Evolutionary conservation across 768 basidiomycete genomes (phyloP), one percentile per base, ranked within the genome.

Genomic region (Tulasnella sp.): DNA sequence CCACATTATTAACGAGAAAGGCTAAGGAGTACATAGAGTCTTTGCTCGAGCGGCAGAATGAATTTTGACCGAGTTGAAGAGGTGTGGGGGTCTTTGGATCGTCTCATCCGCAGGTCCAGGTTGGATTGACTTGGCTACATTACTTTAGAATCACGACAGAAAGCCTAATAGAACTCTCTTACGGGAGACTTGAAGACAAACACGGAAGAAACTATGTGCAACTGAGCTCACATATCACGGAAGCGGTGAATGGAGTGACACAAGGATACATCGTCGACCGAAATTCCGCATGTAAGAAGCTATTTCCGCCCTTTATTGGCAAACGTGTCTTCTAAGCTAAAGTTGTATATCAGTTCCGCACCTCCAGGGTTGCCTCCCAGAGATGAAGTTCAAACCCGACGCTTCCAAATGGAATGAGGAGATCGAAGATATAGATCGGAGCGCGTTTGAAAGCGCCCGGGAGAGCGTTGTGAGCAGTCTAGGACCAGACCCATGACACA

Each of bases 361-460:
- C 34, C 27, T 77, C 39, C 76, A 52, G 31, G 36, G 34, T 14
- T 77, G 76, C 52, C 36, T 77, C n/a, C 76, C 52, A 1, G 76
- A 52, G 4, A 42, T 56, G 27, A 24, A 42, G 18, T 77, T 77
- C 31, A 77, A 77, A 27, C 76, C 34, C 1, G 52, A 77, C 21
- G 76, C 76, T 14, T 5, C 44, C 24, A 31, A 68, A 34, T 52
- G 34, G 46, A 58, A 77, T 9, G 18, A 36, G 34, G 74, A 44
- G 19, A 40, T 46, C 2, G 39, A 46, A 2, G 42, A 75, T 2
- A 46, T 48, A 16, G 12, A 31, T 9, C 27, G 12, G 8, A 3
- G 12, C 5, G 4, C 40, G 19, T 75, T 40, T 39, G 42, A 75
- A 44, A 18, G 40, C 24, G 74, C 48, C 7, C 42, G 42, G 74